phyloP scores from a whole-genome alignment of 1,284 basidiomycete genomes.

The Testicularia cyperi region DNA sequence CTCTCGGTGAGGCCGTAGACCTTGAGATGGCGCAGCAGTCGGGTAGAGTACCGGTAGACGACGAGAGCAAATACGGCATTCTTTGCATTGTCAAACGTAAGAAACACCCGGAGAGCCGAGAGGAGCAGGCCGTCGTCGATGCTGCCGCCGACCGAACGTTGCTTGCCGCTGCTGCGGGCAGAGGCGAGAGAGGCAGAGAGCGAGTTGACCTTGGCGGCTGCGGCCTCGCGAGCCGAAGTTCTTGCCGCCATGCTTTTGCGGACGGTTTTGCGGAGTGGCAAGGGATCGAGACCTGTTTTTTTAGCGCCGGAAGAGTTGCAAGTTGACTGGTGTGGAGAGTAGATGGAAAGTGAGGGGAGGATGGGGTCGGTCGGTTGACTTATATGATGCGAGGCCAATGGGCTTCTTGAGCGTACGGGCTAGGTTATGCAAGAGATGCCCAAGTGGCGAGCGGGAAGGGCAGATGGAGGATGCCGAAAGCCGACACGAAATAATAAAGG shows the following conservation, averaged over 20 bases:
- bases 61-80: conserved; percentile 47
- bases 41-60: conserved; percentile 30
- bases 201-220: conserved; percentile 23
- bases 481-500: too few species aligned
- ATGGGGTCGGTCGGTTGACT: too few species aligned
- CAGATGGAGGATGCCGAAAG: too few species aligned
- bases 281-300: too few species aligned
- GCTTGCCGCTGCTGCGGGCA: too few species aligned
- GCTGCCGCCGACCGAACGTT: neutral
- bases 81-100: conserved; percentile 41
- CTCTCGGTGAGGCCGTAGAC: conserved; percentile 44
- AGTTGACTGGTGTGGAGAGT: neutral
- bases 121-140: conserved; percentile 13
- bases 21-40: conserved; percentile 44
- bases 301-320: too few species aligned
- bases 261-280: too few species aligned
- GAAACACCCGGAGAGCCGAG: conserved; percentile 14
- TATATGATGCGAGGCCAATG: too few species aligned
- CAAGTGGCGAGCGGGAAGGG: neutral
- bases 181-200: conserved; percentile 4
- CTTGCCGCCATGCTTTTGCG: conserved; percentile 17
- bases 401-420: neutral
- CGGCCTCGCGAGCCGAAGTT: conserved; percentile 62
- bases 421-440: neutral
- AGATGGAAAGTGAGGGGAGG: neutral